Evolutionary conservation across 148 eudicot species (phyloP).

Genomic region (Pouteria glomerata): DNA sequence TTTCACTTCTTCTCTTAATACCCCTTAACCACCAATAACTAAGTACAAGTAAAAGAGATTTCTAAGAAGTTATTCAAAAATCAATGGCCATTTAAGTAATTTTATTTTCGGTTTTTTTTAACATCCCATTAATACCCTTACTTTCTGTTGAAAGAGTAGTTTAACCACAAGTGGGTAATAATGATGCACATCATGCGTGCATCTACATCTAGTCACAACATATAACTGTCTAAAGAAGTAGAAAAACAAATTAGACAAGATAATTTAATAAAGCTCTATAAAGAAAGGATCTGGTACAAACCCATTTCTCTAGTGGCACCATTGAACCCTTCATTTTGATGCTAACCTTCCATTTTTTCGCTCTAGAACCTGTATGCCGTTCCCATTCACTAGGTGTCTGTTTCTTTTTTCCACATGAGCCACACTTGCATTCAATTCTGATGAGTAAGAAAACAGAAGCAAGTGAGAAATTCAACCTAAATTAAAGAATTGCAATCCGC

Average conservation of each 20-base stretch:
- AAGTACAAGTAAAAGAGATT: too few relatives aligned
- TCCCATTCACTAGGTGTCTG: slow-evolving; percentile 82
- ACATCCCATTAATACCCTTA: too few relatives aligned
- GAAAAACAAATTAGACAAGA: background rate
- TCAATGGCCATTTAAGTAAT: too few relatives aligned
- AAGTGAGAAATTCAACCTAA: background rate
- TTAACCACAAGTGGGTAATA: too few relatives aligned
- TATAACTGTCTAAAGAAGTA: background rate
- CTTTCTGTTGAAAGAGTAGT: too few relatives aligned
- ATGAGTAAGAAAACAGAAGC: slow-evolving; percentile 14
- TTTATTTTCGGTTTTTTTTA: too few relatives aligned
- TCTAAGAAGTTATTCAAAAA: too few relatives aligned
- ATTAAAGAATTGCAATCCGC: background rate
- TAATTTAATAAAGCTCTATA: background rate
- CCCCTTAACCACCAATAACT: too few relatives aligned
- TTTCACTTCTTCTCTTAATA: too few relatives aligned
- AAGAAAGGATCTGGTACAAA: slow-evolving; percentile 27
- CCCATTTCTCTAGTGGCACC: slow-evolving; percentile 75
- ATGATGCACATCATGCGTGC: too few relatives aligned
- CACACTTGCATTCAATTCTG: slow-evolving; percentile 86
- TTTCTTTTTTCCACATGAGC: slow-evolving; percentile 66
- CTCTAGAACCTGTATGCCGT: slow-evolving; percentile 85
- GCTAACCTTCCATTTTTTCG: slow-evolving; percentile 91
- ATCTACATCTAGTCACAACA: too few relatives aligned
- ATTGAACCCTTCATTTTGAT: slow-evolving; percentile 73